Conservation (phyloP, 805 yeast species). For the Kluyveromyces lactis region DNA sequence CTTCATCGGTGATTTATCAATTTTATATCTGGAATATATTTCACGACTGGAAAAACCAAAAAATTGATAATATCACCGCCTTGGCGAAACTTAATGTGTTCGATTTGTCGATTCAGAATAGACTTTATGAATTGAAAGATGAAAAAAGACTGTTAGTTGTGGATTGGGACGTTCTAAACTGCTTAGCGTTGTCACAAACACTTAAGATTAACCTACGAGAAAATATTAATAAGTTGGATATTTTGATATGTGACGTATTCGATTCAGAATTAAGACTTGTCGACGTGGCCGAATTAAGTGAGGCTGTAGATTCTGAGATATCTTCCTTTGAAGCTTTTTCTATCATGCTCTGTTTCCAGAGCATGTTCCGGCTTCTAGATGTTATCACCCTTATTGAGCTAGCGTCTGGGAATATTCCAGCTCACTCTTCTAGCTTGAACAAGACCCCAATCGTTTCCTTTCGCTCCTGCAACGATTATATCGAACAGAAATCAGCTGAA, state of each 20-base stretch:
- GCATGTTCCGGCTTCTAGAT: background rate
- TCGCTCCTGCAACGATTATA: too few species aligned
- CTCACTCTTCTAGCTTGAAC: background rate
- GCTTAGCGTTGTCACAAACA: background rate
- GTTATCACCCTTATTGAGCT: background rate
- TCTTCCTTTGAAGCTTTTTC: background rate
- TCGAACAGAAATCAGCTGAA: too few species aligned
- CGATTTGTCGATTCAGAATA: background rate
- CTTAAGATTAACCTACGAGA: background rate
- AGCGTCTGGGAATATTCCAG: background rate
- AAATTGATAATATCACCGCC: background rate
- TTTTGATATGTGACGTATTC: background rate
- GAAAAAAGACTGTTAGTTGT: background rate
- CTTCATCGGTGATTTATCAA: background rate
- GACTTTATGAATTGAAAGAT: conserved; percentile 1
- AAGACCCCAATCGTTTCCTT: background rate
- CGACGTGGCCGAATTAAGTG: background rate
- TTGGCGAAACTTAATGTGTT: background rate
- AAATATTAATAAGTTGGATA: background rate
- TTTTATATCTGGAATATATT: background rate
- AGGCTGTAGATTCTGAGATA: background rate
- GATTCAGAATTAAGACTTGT: background rate
- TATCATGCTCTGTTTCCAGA: background rate
- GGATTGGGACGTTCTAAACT: background rate
- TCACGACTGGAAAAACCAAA: background rate